Percentiles rank a stretch among this genome's conserved stretches.
Conservation (phyloP, 345 rosid genomes). For the Citrus cavaleriei region DNA sequence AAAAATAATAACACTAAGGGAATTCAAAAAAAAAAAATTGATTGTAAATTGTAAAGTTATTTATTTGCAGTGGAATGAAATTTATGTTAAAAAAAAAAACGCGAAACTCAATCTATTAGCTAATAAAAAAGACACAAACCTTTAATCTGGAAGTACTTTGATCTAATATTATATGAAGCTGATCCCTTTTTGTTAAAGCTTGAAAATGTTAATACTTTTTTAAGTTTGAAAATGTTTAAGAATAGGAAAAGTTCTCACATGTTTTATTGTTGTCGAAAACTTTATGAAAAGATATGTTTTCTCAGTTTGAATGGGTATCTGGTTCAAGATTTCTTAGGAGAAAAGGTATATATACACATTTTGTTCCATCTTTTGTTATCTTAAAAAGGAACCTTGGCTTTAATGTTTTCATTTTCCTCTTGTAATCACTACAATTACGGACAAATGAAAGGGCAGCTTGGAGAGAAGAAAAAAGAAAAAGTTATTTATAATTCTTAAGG, state of each 20-base stretch:
- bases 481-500: not conserved
- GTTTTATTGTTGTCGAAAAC: not conserved
- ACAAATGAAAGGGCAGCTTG: not conserved
- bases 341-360: not conserved
- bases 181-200: slow-evolving; percentile 4
- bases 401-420: not conserved
- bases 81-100: too few relatives aligned
- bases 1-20: too few relatives aligned
- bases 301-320: not conserved
- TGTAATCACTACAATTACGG: not conserved
- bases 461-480: not conserved
- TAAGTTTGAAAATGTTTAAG: not conserved
- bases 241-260: not conserved
- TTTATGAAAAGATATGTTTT: not conserved
- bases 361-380: not conserved
- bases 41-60: too few relatives aligned
- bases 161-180: not conserved
- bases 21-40: too few relatives aligned
- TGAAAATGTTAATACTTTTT: slow-evolving; percentile 8
- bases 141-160: not conserved
- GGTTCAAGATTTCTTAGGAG: slow-evolving; percentile 7
- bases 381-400: not conserved
- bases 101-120: not conserved
- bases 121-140: not conserved
- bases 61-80: too few relatives aligned